Evolutionary conservation across 2,329 filamentous ascomycete genomes (phyloP), one percentile per base, ranked within the genome.

Genomic region (Aureobasidium sp.): DNA sequence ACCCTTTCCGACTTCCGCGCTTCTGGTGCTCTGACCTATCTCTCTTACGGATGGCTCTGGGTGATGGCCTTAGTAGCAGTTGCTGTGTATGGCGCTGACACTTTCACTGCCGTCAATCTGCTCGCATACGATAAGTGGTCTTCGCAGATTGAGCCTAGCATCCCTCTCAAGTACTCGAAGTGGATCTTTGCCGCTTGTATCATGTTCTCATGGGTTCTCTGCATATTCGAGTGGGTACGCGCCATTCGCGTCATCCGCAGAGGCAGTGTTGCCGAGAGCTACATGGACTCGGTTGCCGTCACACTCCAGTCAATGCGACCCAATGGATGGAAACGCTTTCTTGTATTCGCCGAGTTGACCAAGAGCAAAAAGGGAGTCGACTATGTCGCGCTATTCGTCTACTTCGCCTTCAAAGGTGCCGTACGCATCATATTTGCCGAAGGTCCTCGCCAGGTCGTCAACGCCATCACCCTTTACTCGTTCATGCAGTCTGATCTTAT

Each of bases 111-210:
- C 65, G 84, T 97, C 76, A 95, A 96, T 66, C 81, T 99, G 44
- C 83, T 99, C 56, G 89, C 84, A 62, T 97, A 96, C 77, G 85
- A 95, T 77, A 85, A 85, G 64, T 97, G 92, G 92, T 90, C 90
- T 1, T 90, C 89, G 59, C 82, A 90, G 67, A 88, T 97, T 68
- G 78, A 90, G 68, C 91, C 91, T 1, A 82, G 84, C 44, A 88
- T 97, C 66, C 83, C 86, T 3, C 85, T 95, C 70, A 78, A 84
- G 53, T 83, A 93, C 60, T 89, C 91, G 14, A 95, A 94, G 77
- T 97, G 92, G 91, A 92, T 99, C 73, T 99, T 97, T 73, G 88
- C 90, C 31, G 84, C 85, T 62, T 96, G 92, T 73, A 97, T 99
- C 71, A 88, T 97, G 66, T 80, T 94, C 39, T 97, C 92, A 11